Evolutionary conservation across 2,329 filamentous ascomycete species (phyloP).

Genomic region (Ceratocystis albifundus): DNA sequence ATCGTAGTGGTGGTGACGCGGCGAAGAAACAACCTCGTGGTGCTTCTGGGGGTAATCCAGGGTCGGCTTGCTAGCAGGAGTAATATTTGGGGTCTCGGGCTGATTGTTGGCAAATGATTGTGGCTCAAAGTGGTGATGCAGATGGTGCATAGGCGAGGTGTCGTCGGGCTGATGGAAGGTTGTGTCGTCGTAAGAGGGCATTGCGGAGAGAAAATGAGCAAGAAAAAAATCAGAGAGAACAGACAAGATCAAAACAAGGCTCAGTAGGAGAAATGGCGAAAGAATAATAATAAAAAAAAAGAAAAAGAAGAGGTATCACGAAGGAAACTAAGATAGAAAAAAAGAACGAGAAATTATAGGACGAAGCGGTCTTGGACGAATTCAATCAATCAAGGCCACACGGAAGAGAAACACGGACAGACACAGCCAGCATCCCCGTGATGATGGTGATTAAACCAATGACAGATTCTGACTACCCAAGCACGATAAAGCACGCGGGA

Average conservation of each 20-base stretch:
- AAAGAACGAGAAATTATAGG: slow-evolving; percentile 17
- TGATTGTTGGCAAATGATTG: neutral
- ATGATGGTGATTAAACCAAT: too few species aligned
- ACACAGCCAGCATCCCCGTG: too few species aligned
- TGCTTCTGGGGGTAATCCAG: neutral
- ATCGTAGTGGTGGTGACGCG: slow-evolving; percentile 21
- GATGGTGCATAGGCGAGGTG: slow-evolving; percentile 18
- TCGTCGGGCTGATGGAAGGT: slow-evolving; percentile 17
- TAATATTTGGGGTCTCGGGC: neutral
- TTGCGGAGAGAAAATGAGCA: slow-evolving; percentile 15
- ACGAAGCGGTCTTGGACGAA: neutral
- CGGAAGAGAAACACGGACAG: slow-evolving; percentile 12
- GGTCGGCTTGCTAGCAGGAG: neutral
- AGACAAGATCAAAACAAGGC: neutral
- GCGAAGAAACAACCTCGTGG: neutral
- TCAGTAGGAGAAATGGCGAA: neutral
- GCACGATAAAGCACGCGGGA: too few species aligned
- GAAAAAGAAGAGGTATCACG: slow-evolving; percentile 9
- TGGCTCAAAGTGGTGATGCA: slow-evolving; percentile 16
- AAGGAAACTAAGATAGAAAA: slow-evolving; percentile 23
- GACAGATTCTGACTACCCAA: too few species aligned
- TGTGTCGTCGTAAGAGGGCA: slow-evolving; percentile 22
- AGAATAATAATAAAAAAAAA: too few species aligned
- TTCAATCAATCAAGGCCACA: too few species aligned
- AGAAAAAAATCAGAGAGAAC: neutral